Evolutionary conservation across 371 early-diverging fungal genomes (phyloP).

Genomic region (Mucor irregularis): DNA sequence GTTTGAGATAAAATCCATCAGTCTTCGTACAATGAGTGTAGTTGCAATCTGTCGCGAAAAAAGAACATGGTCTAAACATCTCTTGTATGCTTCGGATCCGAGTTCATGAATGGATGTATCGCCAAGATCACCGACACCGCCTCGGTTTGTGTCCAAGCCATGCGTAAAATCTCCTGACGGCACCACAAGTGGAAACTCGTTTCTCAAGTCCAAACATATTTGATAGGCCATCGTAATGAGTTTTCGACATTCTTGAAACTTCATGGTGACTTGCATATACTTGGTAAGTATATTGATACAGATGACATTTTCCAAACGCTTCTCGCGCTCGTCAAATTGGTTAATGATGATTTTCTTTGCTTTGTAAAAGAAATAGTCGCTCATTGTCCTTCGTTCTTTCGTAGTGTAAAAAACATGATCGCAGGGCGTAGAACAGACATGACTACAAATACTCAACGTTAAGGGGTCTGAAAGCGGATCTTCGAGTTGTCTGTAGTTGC

Average conservation of each 20-base stretch:
- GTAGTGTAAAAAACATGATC: slow-evolving; percentile 1
- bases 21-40: too few species aligned
- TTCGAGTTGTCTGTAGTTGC: background rate
- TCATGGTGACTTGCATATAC: slow-evolving; percentile 8
- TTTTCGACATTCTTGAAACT: background rate
- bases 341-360: slow-evolving; percentile 8
- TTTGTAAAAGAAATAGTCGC: slow-evolving; percentile 13
- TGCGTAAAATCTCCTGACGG: too few species aligned
- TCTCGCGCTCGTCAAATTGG: slow-evolving; percentile 17
- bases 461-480: background rate
- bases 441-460: slow-evolving; percentile 6
- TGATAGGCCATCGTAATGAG: slow-evolving; percentile 7
- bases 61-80: too few species aligned
- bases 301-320: slow-evolving; percentile 16
- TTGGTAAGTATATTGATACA: slow-evolving; percentile 3
- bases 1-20: background rate
- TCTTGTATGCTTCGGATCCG: too few species aligned
- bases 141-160: too few species aligned
- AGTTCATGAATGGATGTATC: too few species aligned
- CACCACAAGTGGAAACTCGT: too few species aligned
- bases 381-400: slow-evolving; percentile 4
- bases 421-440: slow-evolving; percentile 12
- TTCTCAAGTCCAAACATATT: slow-evolving; percentile 9
- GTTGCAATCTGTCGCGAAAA: too few species aligned
- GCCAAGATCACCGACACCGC: too few species aligned